Conservation (phyloP, 2,329 filamentous ascomycete species). For the Aureobasidium sp. region DNA sequence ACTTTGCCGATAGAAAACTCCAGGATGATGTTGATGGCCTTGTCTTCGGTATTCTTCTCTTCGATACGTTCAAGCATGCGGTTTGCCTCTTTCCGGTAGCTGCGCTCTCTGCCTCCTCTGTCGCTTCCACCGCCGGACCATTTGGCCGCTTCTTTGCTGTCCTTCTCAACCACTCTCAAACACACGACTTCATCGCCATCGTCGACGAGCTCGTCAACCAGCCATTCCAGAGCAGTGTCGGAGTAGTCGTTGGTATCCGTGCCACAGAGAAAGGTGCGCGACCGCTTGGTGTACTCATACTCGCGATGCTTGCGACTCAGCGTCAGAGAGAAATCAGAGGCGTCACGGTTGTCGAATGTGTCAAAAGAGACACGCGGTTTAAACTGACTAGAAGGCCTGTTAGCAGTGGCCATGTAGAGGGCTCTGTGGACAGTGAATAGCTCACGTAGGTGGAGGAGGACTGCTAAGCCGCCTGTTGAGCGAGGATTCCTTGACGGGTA, state of each 20-base stretch:
- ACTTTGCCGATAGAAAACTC: slow-evolving; percentile 87
- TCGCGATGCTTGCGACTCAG: slow-evolving; percentile 80
- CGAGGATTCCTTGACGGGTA: slow-evolving; percentile 15
- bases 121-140: slow-evolving; percentile 42
- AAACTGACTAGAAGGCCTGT: slow-evolving; percentile 46
- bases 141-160: slow-evolving; percentile 55
- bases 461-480: slow-evolving; percentile 18
- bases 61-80: slow-evolving; percentile 69
- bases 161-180: slow-evolving; percentile 78
- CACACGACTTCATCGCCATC: slow-evolving; percentile 92
- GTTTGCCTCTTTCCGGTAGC: slow-evolving; percentile 69
- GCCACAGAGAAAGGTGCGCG: slow-evolving; percentile 83
- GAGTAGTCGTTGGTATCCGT: slow-evolving; percentile 89
- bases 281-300: slow-evolving; percentile 72
- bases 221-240: slow-evolving; percentile 85
- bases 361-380: slow-evolving; percentile 66
- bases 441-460: slow-evolving; percentile 21
- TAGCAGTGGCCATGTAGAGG: neutral
- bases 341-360: slow-evolving; percentile 61
- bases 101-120: slow-evolving; percentile 50
- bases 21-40: slow-evolving; percentile 75
- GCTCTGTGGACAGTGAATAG: neutral
- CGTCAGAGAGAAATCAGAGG: slow-evolving; percentile 68
- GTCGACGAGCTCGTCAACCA: slow-evolving; percentile 84
- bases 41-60: slow-evolving; percentile 71